Evolutionary conservation across 1,284 basidiomycete species (phyloP).

Genomic region (Phylloporus sp.): DNA sequence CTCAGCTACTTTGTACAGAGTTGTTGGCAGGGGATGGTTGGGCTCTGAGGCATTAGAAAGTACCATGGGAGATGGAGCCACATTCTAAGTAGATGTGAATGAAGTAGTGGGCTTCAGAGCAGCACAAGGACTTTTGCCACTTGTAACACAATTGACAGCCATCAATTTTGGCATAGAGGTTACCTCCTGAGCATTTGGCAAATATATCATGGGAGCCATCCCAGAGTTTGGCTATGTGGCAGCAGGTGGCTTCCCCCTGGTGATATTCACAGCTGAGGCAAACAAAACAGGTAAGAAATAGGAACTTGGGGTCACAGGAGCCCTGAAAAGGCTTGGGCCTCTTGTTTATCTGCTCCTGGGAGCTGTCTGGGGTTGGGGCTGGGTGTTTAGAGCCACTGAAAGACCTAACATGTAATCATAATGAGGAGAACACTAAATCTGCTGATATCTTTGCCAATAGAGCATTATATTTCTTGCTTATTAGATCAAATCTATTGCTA

Average conservation of each 20-base stretch:
- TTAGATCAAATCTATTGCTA: background rate
- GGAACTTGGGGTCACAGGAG: background rate
- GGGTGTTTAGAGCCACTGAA: background rate
- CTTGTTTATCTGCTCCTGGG: background rate
- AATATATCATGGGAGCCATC: background rate
- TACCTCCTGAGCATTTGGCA: fast-evolving
- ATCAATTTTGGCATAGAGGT: background rate
- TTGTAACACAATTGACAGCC: slow-evolving; percentile 6
- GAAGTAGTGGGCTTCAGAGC: background rate
- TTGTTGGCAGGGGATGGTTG: slow-evolving; percentile 20
- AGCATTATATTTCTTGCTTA: background rate
- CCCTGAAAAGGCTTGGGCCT: background rate
- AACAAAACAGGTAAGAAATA: background rate
- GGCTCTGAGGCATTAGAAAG: slow-evolving; percentile 29
- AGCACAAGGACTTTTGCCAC: slow-evolving; percentile 11
- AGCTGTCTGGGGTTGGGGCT: background rate
- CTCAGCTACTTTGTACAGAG: slow-evolving; percentile 27
- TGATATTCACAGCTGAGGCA: background rate
- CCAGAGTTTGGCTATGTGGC: background rate
- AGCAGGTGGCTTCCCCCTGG: background rate
- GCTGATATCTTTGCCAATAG: background rate
- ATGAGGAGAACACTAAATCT: background rate
- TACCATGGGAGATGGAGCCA: slow-evolving; percentile 25
- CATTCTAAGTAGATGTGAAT: slow-evolving; percentile 33
- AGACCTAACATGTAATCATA: background rate